Percentiles rank a stretch among this genome's conserved stretches.
Evolutionary conservation across 1,139 yeast genomes (phyloP).

Genomic region (Candida mesenterica): DNA sequence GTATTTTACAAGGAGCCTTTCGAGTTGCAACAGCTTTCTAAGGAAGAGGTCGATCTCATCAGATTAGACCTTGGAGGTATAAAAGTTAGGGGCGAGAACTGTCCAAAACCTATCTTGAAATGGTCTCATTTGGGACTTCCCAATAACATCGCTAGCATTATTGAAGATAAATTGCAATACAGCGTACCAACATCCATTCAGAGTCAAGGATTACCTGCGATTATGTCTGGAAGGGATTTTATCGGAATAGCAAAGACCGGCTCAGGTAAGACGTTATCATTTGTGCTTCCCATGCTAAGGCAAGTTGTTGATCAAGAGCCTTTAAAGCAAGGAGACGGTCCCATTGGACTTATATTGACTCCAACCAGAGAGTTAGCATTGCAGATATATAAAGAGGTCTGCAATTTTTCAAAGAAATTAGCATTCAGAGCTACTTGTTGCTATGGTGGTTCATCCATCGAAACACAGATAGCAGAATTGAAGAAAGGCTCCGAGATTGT

Average conservation of each 20-base stretch:
- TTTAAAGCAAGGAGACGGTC: slow-evolving; percentile 57
- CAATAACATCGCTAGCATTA: slow-evolving; percentile 48
- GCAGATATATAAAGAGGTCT: slow-evolving; percentile 74
- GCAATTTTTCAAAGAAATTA: slow-evolving; percentile 52
- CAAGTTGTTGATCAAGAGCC: slow-evolving; percentile 75
- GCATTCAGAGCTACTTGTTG: slow-evolving; percentile 65
- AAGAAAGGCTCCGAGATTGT: slow-evolving; percentile 79
- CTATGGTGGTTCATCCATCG: slow-evolving; percentile 91
- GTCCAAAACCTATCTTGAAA: slow-evolving; percentile 66
- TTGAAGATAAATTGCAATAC: slow-evolving; percentile 52
- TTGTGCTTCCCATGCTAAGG: slow-evolving; percentile 76
- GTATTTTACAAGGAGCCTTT: slow-evolving; percentile 63
- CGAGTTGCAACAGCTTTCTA: slow-evolving; percentile 46
- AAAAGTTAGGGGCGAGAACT: slow-evolving; percentile 54
- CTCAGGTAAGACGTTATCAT: slow-evolving; percentile 91
- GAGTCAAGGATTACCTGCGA: slow-evolving; percentile 85
- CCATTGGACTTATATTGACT: slow-evolving; percentile 75
- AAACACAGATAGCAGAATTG: slow-evolving; percentile 75
- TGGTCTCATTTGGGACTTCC: slow-evolving; percentile 88
- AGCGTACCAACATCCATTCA: slow-evolving; percentile 83
- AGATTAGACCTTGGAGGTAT: slow-evolving; percentile 62
- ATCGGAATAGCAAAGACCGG: slow-evolving; percentile 97
- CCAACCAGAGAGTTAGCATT: slow-evolving; percentile 94
- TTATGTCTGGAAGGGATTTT: slow-evolving; percentile 86
- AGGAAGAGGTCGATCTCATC: slow-evolving; percentile 54